phyloP scores from a whole-genome alignment of 495 filamentous ascomycete genomes.

The Stereocaulon alpinum region DNA sequence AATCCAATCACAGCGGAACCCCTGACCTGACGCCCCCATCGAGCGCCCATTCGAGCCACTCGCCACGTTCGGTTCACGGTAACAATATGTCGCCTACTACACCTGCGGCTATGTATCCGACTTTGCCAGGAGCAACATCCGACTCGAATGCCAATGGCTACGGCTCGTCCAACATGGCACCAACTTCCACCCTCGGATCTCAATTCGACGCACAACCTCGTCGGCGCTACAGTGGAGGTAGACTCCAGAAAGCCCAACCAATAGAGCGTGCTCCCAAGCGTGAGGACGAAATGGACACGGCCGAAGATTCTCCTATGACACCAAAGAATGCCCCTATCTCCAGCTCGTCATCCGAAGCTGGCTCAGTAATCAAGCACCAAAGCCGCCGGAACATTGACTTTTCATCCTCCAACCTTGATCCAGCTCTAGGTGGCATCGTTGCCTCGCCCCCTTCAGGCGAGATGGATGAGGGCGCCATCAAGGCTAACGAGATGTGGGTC shows the following conservation, averaged over 20 bases:
- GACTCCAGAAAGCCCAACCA: conserved; percentile 62
- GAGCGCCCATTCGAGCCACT: conserved; percentile 74
- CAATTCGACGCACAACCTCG: conserved; percentile 72
- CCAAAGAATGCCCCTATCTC: conserved; percentile 28
- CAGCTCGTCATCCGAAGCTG: conserved; percentile 31
- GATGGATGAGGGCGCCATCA: conserved; percentile 34
- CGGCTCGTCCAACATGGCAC: conserved; percentile 49
- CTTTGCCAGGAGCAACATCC: conserved; percentile 59
- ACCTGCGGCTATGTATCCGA: conserved; percentile 66
- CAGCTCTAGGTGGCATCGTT: conserved; percentile 34
- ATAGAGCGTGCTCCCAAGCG: conserved; percentile 27
- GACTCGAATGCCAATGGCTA: conserved; percentile 43
- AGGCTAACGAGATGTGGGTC: conserved; percentile 67
- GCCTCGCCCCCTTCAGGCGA: conserved; percentile 32
- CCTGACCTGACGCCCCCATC: conserved; percentile 85
- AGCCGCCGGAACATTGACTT: conserved; percentile 28
- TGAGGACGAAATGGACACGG: conserved; percentile 44
- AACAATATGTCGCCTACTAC: conserved; percentile 50
- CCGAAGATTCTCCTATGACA: conserved; percentile 39
- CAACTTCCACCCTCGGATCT: conserved; percentile 67
- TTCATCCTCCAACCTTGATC: conserved; percentile 44
- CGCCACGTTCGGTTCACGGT: conserved; percentile 56
- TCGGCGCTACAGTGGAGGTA: conserved; percentile 77
- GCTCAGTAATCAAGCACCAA: conserved; percentile 36
- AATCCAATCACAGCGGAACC: conserved; percentile 49